Evolutionary conservation across 208 protist species (phyloP), one percentile per base, ranked within the genome.

Genomic region (Strigomonas culicis): DNA sequence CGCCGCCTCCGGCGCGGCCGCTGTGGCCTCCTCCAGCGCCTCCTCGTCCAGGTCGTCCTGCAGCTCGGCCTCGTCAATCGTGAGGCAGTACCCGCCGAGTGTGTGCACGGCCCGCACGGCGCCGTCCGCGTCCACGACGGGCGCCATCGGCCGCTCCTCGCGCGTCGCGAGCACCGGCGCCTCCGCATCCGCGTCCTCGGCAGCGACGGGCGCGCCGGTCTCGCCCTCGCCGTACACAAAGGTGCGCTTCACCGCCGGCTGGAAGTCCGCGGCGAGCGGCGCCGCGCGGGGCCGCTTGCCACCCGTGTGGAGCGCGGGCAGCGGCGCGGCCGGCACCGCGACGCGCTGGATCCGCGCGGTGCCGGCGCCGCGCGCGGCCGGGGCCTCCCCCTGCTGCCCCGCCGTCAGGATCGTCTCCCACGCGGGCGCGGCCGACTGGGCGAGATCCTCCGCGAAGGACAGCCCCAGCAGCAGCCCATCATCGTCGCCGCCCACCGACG

Each of bases 21-120:
- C 76, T 21, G 70, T 70, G 11, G 59, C 70, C 22, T 53, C 63
- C 19, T 52, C 59, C 51, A 31, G 21, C 51, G 59, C 7, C 24
- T 50, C 67, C 24, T 34, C 62, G 4, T 70, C 65, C 0, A 13
- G 51, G 21, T 47, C 59, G 27, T 22, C 68, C 25, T 28, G 51
- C 34, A 91, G 50, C 19, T 89, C 72, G 30, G 64, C 27, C 65
- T 93, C 87, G 55, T 90, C 80, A 11, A 91, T 59, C 7, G 84
- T 93, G 7, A 93, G 78, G 30, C 50, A 31, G 72, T 93, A 93
- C 3, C 79, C 82, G 49, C 79, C 75, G 24, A 76, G 67, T 0
- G 66, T 79, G 52, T 56, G 66, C 58, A 90, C 70, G 3, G 84
- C 79, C 25, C 74, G 72, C 56, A 91, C 84, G 1, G 58, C 68